A percentile compares a stretch with the other conserved stretches of the same genome.
These are phyloP conservation scores for Trypanosoma caninum DNA, from an alignment of 208 protist species.

Conservation along the genomic window DNA sequence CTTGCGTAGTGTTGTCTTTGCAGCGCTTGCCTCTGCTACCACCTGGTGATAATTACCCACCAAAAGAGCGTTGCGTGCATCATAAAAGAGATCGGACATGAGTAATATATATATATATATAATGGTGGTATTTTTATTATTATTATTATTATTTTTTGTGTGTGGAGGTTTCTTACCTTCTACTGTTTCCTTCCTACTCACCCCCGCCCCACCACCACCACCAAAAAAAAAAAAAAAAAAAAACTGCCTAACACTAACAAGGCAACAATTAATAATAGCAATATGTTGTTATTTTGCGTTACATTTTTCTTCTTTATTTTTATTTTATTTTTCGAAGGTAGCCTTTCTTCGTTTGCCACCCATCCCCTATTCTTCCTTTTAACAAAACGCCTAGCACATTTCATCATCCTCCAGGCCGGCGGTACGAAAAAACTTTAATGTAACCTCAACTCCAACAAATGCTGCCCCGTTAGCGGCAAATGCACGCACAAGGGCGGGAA, in stretches of 20 bases:
- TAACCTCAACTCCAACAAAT: constrained; percentile 26
- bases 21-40: constrained; percentile 61
- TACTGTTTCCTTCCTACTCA: too few relatives aligned
- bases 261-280: neutral
- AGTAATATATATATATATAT: neutral
- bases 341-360: neutral
- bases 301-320: neutral
- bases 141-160: neutral
- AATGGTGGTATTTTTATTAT: neutral
- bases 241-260: neutral
- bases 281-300: neutral
- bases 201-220: neutral
- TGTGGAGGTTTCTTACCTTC: too few relatives aligned
- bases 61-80: constrained; percentile 76
- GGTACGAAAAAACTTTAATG: constrained; percentile 20
- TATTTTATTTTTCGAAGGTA: neutral
- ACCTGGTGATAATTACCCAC: constrained; percentile 85
- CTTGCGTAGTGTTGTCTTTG: constrained; percentile 32
- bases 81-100: constrained; percentile 84
- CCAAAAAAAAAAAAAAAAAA: too few relatives aligned
- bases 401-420: constrained; percentile 7
- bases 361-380: neutral
- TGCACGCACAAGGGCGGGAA: constrained; percentile 20
- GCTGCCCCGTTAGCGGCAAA: constrained; percentile 24
- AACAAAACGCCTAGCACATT: neutral